Percentiles rank a stretch among this genome's conserved stretches.
These are phyloP conservation scores for Aspergillus steynii DNA, from an alignment of 495 filamentous ascomycete genomes.

Conservation along the genomic window DNA sequence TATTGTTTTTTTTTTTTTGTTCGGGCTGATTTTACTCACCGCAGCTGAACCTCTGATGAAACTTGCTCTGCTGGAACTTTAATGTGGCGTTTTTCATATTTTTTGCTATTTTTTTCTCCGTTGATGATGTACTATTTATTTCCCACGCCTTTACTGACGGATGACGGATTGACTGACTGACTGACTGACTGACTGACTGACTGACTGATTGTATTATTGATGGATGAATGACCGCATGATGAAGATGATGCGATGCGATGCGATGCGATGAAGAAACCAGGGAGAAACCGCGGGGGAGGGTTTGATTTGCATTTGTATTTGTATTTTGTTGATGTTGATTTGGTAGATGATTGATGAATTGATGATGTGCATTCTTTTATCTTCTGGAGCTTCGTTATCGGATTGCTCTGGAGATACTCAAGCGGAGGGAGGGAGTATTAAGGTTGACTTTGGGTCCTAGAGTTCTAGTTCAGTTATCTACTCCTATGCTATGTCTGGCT, in stretches of 20 bases:
- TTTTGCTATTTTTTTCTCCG: background rate
- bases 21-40: background rate
- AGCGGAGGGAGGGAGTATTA: too few relatives aligned
- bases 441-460: too few relatives aligned
- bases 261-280: background rate
- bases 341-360: constrained; percentile 22
- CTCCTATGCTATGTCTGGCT: too few relatives aligned
- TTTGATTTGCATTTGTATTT: background rate
- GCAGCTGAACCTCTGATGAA: too few relatives aligned
- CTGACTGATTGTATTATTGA: constrained; percentile 11
- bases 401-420: too few relatives aligned
- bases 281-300: background rate
- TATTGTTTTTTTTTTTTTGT: constrained; percentile 10
- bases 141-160: background rate
- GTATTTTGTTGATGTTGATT: constrained; percentile 3
- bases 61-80: too few relatives aligned
- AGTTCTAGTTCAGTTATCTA: too few relatives aligned
- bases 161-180: background rate
- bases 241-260: background rate
- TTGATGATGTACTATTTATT: constrained; percentile 1
- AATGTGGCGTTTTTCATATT: too few relatives aligned
- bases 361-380: constrained; percentile 9
- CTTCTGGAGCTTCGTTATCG: background rate
- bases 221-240: constrained; percentile 12
- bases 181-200: background rate